Percentiles rank a stretch among this genome's conserved stretches.
Evolutionary conservation across 345 rosid species (phyloP).

Genomic region (Citrus inodora): DNA sequence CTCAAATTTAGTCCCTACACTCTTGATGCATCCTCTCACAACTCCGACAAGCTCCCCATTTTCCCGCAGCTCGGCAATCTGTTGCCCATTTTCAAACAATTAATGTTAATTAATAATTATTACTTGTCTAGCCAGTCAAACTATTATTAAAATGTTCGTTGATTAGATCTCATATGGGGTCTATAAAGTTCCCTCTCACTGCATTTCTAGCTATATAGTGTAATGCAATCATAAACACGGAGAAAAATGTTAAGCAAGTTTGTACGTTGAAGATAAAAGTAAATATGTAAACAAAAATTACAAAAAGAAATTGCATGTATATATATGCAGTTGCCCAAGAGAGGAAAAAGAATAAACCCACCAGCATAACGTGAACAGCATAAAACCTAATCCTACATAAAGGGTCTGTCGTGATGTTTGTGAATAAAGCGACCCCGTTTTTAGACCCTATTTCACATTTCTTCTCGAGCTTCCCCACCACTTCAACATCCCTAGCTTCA

Average conservation of each 20-base stretch:
- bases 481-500: conserved; percentile 32
- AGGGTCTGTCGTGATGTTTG: conserved; percentile 43
- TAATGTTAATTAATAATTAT: conserved; percentile 3
- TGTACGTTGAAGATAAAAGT: conserved; percentile 4
- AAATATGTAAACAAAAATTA: neutral
- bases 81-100: conserved; percentile 20
- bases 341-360: conserved; percentile 20
- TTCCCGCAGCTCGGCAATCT: conserved; percentile 55
- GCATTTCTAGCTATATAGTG: neutral
- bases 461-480: conserved; percentile 60
- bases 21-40: conserved; percentile 59
- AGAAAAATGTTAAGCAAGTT: conserved; percentile 11
- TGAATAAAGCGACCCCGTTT: conserved; percentile 40
- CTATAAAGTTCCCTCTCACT: conserved; percentile 11
- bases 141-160: neutral
- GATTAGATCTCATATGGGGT: conserved; percentile 14
- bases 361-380: conserved; percentile 54
- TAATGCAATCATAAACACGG: conserved; percentile 1
- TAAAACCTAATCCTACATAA: conserved; percentile 49
- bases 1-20: conserved; percentile 37
- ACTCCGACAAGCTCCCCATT: conserved; percentile 60
- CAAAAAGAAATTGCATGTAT: neutral
- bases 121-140: neutral
- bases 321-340: neutral
- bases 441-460: conserved; percentile 38